Base-by-base conservation (phyloP, 768 basidiomycete genomes). In the Zangia roseola region DNA sequence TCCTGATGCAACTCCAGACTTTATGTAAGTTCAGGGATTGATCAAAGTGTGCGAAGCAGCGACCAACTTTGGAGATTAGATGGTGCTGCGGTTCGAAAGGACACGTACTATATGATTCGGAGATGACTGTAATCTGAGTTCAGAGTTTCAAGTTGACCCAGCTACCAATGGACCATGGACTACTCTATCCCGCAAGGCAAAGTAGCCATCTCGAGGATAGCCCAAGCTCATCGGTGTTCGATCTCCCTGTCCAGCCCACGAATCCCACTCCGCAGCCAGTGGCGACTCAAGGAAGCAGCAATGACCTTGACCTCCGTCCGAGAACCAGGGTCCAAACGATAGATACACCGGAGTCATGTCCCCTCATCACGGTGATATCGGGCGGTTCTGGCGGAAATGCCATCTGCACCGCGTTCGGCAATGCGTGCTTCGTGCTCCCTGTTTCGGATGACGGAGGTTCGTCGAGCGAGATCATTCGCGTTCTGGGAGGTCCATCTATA, bases 401-500 rank as follows among this genome's bases (percentile, higher is more conserved):
- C 19, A 88, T 97, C 55, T 93, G 91, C 56, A 74, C 87, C 34
- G 91, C 92, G 3, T 97, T 97, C 62, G 78, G 76, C 3, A 60
- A 75, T 52, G 84, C 88, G 20, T 86, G 82, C 60, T 92, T 94
- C 61, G 84, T 94, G 21, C 74, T 97, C 28, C 94, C 94, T 6
- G 91, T 97, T 26, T 94, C 92, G 6, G 94, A 97, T 63, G 93
- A 97, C 65, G 94, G 94, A 1, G 94, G 94, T 37, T 93, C 91
- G 4, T 95, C 93, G 3, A 90, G 89, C 55, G 94, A 97, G 74
- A 95, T 95, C 44, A 90, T 94, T 43, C 83, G 94, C 41, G 91
- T 94, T 20, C 75, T 97, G 45, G 89, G 88, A 16, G 90, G 90
- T 3, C 88, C 90, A 19, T 91, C 90, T 28, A 81, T 94, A 60